Evolutionary conservation across 192 early-diverging fungal genomes (phyloP), one percentile per base, ranked within the genome.

Genomic region (Coemansia aciculifera): DNA sequence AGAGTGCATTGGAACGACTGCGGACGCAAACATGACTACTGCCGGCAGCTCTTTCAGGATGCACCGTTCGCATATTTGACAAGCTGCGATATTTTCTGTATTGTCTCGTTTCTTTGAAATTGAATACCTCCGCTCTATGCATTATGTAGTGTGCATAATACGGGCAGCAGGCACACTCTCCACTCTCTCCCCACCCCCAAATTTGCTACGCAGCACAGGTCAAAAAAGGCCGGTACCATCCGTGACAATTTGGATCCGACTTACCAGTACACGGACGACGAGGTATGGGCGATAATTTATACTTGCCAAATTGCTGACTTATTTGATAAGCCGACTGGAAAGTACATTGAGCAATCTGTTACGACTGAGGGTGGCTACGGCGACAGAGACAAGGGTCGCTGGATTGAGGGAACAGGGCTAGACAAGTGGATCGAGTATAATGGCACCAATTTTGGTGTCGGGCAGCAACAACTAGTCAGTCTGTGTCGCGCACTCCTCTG

Each of bases 231-330:
- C 21, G 21, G 21, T 21, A 87, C 91, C 0, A 64, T 87, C 8
- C 83, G 87, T 5, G 86, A 84, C 21, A 95, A 95, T 72, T 67
- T 95, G 38, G 93, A 92, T 66, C 89, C 87, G 11, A 62, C 85
- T 38, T 27, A 68, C 23, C 43, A 68, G 24, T 75, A 88, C 66
- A 63, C 73, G 0, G 93, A 93, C 63, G 73, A 78, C 4, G 84
- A 84, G 9, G 42, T 94, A 19, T 94, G 93, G 93, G 63, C 78
- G 5, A 86, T 79, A 0, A 71, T 95, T 0, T 80, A 78, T 13
- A 23, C 72, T 2, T 64, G 73, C 10, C 73, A 77, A n/a, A 62
- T 87, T 17, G 24, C 43, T 3, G 24, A 61, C 5, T 31, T 73
- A 9, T 32, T 73, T 2, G 90, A 93, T 38, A 70, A 31, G 10